These are phyloP conservation scores for Eutrema salsugineum DNA, from an alignment of 441 rosid genomes.

Conservation along the genomic window DNA sequence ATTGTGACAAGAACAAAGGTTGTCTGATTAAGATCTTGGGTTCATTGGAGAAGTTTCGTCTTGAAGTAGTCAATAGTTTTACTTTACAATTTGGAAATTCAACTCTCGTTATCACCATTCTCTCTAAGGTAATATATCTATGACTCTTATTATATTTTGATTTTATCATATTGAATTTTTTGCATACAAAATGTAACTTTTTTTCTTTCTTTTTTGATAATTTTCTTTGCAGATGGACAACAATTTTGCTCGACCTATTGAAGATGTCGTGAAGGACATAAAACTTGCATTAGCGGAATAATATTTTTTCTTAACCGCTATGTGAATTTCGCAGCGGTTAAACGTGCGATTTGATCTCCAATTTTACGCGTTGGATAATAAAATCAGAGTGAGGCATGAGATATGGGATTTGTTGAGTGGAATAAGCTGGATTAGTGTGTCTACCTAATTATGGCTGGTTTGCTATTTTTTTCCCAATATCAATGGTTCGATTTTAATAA, in stretches of 20 bases:
- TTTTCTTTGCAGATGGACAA: constrained; percentile 54
- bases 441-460: neutral
- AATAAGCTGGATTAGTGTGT: constrained; percentile 7
- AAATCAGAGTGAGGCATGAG: neutral
- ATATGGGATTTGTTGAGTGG: neutral
- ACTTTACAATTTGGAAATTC: constrained; percentile 69
- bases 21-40: constrained; percentile 42
- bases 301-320: neutral
- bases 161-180: neutral
- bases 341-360: neutral
- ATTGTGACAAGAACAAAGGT: constrained; percentile 57
- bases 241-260: constrained; percentile 46
- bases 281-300: constrained; percentile 42
- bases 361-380: neutral
- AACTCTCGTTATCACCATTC: constrained; percentile 62
- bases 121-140: constrained; percentile 53
- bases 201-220: neutral
- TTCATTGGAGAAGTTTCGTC: constrained; percentile 52
- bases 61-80: constrained; percentile 50
- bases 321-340: neutral
- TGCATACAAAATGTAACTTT: neutral
- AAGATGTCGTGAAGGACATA: constrained; percentile 65
- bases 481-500: neutral
- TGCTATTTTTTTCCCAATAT: neutral
- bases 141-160: neutral